Conservation (phyloP, 805 yeast species). For the Saccharomycopsis schoenii region DNA sequence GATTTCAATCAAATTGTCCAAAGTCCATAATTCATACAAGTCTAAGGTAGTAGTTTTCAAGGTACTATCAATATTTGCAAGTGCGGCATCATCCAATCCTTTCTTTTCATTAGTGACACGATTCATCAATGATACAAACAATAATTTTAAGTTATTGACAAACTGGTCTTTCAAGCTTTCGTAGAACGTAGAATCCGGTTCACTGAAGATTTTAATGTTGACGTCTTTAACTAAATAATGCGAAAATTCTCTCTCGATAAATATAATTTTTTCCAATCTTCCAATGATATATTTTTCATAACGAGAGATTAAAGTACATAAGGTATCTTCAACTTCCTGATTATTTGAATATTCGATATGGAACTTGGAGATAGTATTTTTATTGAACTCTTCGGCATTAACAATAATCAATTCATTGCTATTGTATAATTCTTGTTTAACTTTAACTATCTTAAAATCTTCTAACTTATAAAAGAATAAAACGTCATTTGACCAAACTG, state of each 20-base stretch:
- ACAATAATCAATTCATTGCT: constrained; percentile 13
- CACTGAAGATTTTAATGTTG: constrained; percentile 20
- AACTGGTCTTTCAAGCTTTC: constrained; percentile 28
- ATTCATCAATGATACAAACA: constrained; percentile 25
- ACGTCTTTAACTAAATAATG: constrained; percentile 3
- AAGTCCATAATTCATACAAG: constrained; percentile 16
- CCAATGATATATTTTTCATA: constrained; percentile 31
- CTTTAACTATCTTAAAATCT: constrained; percentile 26
- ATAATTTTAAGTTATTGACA: constrained; percentile 26
- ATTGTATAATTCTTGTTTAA: constrained; percentile 12
- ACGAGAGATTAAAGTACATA: constrained; percentile 31
- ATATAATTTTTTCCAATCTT: constrained; percentile 22
- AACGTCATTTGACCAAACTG: constrained; percentile 43
- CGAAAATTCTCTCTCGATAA: constrained; percentile 15
- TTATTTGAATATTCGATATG: not conserved
- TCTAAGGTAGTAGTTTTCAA: constrained; percentile 13
- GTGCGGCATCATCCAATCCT: constrained; percentile 7
- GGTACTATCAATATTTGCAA: not conserved
- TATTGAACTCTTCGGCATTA: constrained; percentile 12
- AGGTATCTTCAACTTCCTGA: not conserved
- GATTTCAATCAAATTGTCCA: constrained; percentile 27
- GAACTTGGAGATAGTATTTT: constrained; percentile 16
- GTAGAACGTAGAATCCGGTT: constrained; percentile 27
- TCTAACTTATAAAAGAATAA: constrained; percentile 29
- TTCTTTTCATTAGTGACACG: constrained; percentile 20